phyloP scores from a whole-genome alignment of 2,329 filamentous ascomycete genomes.

The Apiospora malaysiana region DNA sequence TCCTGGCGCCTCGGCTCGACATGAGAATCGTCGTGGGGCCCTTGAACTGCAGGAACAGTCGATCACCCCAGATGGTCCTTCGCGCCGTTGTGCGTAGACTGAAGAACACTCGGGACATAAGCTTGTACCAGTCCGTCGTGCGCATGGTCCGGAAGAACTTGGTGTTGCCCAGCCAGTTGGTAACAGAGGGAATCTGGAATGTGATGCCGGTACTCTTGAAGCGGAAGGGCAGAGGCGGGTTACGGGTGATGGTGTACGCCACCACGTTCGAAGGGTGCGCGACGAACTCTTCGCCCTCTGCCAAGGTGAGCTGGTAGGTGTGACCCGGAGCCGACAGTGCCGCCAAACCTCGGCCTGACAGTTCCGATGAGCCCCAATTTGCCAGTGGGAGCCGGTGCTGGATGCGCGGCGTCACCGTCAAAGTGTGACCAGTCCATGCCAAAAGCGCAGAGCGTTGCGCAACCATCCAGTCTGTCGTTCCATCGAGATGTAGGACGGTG shows the following conservation, averaged over 20 bases:
- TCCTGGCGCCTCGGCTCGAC: conserved; percentile 81
- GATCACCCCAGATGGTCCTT: conserved; percentile 89
- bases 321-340: conserved; percentile 87
- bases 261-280: conserved; percentile 91
- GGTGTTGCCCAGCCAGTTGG: conserved; percentile 68
- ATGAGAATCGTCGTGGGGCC: conserved; percentile 87
- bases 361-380: conserved; percentile 88
- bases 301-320: conserved; percentile 83
- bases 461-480: conserved; percentile 94
- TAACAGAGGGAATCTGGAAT: conserved; percentile 79
- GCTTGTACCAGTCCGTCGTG: conserved; percentile 74
- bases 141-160: conserved; percentile 77
- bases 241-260: conserved; percentile 80
- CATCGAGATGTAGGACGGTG: conserved; percentile 86
- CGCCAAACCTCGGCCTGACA: conserved; percentile 86
- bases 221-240: conserved; percentile 81
- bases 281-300: conserved; percentile 85
- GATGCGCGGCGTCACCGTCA: conserved; percentile 76
- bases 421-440: conserved; percentile 94
- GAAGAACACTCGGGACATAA: conserved; percentile 68
- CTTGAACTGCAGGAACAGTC: conserved; percentile 88
- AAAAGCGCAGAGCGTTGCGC: conserved; percentile 85
- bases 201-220: conserved; percentile 79
- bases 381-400: conserved; percentile 77
- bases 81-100: conserved; percentile 76